These are phyloP conservation scores for Tetracladium setigerum DNA, from an alignment of 495 filamentous ascomycete species.

Conservation along the genomic window DNA sequence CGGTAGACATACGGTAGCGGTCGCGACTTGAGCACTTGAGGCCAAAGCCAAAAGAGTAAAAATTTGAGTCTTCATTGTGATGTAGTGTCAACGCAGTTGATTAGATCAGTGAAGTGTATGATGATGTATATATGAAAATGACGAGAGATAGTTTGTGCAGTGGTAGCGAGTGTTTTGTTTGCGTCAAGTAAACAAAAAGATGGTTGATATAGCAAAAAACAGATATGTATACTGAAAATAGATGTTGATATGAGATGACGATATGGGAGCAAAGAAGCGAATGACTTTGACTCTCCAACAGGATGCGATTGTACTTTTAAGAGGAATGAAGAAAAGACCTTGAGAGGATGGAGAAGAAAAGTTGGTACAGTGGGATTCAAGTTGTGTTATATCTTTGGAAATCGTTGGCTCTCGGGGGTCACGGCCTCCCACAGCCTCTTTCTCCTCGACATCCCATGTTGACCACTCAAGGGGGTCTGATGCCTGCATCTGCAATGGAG, in stretches of 20 bases:
- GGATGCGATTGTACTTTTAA: slow-evolving; percentile 22
- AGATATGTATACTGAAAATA: slow-evolving; percentile 15
- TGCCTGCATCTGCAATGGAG: background rate
- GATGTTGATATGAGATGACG: slow-evolving; percentile 18
- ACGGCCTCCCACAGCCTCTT: slow-evolving; percentile 17
- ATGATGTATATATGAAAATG: slow-evolving; percentile 15
- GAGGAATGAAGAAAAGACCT: slow-evolving; percentile 27
- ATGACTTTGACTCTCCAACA: slow-evolving; percentile 43
- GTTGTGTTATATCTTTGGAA: slow-evolving; percentile 20
- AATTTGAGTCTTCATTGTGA: slow-evolving; percentile 21
- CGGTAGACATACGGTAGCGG: slow-evolving; percentile 43
- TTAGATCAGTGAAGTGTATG: slow-evolving; percentile 1
- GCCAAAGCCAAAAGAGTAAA: slow-evolving; percentile 44
- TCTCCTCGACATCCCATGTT: slow-evolving; percentile 11
- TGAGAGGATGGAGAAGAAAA: slow-evolving; percentile 21
- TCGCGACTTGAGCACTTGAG: slow-evolving; percentile 44
- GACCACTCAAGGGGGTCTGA: slow-evolving; percentile 11
- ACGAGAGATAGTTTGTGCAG: slow-evolving; percentile 9
- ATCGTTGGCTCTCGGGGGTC: slow-evolving; percentile 14
- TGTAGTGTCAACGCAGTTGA: slow-evolving; percentile 7
- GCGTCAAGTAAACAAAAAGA: no score
- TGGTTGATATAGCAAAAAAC: slow-evolving; percentile 3
- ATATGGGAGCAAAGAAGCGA: slow-evolving; percentile 45
- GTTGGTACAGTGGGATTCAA: slow-evolving; percentile 15
- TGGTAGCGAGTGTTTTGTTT: slow-evolving; percentile 20